phyloP scores from a whole-genome alignment of 2,329 filamentous ascomycete species.

The Penicillium hesseltinei region DNA sequence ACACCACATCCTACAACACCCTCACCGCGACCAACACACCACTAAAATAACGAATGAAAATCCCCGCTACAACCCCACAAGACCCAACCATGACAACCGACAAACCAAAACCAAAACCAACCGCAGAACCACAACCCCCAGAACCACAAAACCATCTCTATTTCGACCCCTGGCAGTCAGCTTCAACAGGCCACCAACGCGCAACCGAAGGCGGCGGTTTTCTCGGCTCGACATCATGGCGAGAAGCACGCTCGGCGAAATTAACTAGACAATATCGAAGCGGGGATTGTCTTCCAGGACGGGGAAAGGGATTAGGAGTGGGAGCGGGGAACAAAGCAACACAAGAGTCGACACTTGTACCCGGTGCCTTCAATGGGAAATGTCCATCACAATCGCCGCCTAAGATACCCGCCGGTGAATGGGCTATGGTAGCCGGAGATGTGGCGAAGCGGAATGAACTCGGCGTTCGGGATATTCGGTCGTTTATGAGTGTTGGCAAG shows the following conservation, averaged over 20 bases:
- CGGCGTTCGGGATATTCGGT: slow-evolving; percentile 45
- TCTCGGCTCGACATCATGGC: slow-evolving; percentile 66
- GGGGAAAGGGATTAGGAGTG: background rate
- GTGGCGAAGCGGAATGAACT: slow-evolving; percentile 26
- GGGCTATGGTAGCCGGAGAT: slow-evolving; percentile 45
- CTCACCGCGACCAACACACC: background rate
- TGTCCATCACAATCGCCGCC: background rate
- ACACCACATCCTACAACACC: background rate
- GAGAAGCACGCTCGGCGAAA: slow-evolving; percentile 66
- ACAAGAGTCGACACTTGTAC: background rate
- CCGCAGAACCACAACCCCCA: background rate
- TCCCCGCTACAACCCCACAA: background rate
- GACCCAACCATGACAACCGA: background rate
- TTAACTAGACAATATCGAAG: slow-evolving; percentile 66
- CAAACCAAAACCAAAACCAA: background rate
- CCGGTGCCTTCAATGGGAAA: slow-evolving; percentile 18
- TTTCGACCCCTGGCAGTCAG: slow-evolving; percentile 59
- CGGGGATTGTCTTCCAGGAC: slow-evolving; percentile 52
- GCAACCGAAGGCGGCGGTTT: slow-evolving; percentile 69
- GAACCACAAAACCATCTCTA: slow-evolving; percentile 26
- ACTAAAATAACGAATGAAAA: background rate
- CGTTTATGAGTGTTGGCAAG: slow-evolving; percentile 49
- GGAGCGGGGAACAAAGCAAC: background rate
- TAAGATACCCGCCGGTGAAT: slow-evolving; percentile 44
- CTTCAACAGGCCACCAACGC: slow-evolving; percentile 74